These are phyloP conservation scores for Claviceps purpurea DNA, from an alignment of 2,329 filamentous ascomycete species.

Conservation along the genomic window DNA sequence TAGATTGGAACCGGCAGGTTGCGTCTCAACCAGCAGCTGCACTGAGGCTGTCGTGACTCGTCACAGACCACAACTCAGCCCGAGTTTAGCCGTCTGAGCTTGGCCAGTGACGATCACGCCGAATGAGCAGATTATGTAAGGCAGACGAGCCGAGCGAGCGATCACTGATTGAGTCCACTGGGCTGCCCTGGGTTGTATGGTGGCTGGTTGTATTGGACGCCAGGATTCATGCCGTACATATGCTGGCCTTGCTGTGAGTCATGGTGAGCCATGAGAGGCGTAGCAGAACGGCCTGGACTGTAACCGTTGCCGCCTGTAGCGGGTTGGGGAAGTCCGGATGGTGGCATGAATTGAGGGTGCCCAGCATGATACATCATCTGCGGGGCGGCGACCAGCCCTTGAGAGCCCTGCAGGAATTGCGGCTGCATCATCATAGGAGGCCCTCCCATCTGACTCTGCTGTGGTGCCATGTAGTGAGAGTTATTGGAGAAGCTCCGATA, in stretches of 20 bases:
- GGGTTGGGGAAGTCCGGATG: slow-evolving; percentile 39
- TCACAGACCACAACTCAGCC: background rate
- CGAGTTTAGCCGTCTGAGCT: background rate
- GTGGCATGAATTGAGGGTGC: slow-evolving; percentile 51
- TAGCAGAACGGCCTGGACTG: slow-evolving; percentile 67
- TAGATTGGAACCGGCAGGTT: background rate
- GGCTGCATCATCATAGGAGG: slow-evolving; percentile 69
- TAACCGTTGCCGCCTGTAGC: slow-evolving; percentile 62
- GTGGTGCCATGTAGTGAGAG: slow-evolving; percentile 56
- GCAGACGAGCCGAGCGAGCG: background rate
- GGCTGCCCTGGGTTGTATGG: slow-evolving; percentile 60
- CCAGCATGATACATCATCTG: slow-evolving; percentile 74
- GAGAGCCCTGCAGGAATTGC: slow-evolving; percentile 62
- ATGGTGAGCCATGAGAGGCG: slow-evolving; percentile 90
- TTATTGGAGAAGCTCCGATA: slow-evolving; percentile 60
- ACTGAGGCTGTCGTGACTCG: background rate
- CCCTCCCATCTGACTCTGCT: slow-evolving; percentile 55
- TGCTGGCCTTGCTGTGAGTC: slow-evolving; percentile 83
- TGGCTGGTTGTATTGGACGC: slow-evolving; percentile 61
- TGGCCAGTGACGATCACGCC: background rate
- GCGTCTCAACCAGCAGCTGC: background rate
- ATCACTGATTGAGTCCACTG: slow-evolving; percentile 54
- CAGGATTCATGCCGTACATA: slow-evolving; percentile 64
- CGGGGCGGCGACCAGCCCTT: slow-evolving; percentile 53
- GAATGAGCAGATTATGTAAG: background rate